These are phyloP conservation scores for Talaromyces rugulosus DNA, from an alignment of 2,329 filamentous ascomycete genomes.

Conservation along the genomic window DNA sequence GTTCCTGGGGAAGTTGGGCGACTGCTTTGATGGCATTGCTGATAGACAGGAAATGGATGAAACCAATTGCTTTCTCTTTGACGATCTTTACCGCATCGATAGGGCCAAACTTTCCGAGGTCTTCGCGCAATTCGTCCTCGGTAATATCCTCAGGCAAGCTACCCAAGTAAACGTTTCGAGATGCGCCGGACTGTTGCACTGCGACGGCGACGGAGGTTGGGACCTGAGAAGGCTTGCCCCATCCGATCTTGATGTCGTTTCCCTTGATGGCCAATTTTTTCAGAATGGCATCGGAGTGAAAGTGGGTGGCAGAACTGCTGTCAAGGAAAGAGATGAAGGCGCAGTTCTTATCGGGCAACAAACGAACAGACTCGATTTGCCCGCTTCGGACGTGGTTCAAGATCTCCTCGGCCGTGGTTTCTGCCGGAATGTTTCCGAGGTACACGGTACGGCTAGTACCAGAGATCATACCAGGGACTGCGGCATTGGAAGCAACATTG, in stretches of 20 bases:
- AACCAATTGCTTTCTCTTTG: slow-evolving; percentile 94
- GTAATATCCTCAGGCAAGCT: slow-evolving; percentile 86
- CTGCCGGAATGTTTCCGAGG: slow-evolving; percentile 94
- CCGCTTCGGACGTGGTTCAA: slow-evolving; percentile 93
- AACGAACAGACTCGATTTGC: slow-evolving; percentile 96
- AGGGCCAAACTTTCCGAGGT: slow-evolving; percentile 90
- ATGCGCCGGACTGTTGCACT: slow-evolving; percentile 95
- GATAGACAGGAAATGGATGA: slow-evolving; percentile 95
- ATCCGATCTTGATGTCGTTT: slow-evolving; percentile 98
- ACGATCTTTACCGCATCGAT: slow-evolving; percentile 98
- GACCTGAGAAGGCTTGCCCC: slow-evolving; percentile 97
- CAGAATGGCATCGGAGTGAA: slow-evolving; percentile 98
- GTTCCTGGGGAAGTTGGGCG: slow-evolving; percentile 88
- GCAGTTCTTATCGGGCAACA: slow-evolving; percentile 98
- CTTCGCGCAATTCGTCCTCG: slow-evolving; percentile 90
- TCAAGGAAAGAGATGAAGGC: slow-evolving; percentile 99
- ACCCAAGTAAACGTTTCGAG: slow-evolving; percentile 93
- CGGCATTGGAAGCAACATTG: slow-evolving; percentile 61
- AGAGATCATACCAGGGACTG: slow-evolving; percentile 76
- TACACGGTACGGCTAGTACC: slow-evolving; percentile 96
- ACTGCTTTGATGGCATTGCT: slow-evolving; percentile 98
- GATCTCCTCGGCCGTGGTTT: slow-evolving; percentile 95
- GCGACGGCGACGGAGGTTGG: slow-evolving; percentile 96
- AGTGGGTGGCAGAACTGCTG: slow-evolving; percentile 94
- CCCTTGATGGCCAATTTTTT: slow-evolving; percentile 99